Conservation (phyloP, 2,329 filamentous ascomycete species). For the Dactylella cylindrospora region DNA sequence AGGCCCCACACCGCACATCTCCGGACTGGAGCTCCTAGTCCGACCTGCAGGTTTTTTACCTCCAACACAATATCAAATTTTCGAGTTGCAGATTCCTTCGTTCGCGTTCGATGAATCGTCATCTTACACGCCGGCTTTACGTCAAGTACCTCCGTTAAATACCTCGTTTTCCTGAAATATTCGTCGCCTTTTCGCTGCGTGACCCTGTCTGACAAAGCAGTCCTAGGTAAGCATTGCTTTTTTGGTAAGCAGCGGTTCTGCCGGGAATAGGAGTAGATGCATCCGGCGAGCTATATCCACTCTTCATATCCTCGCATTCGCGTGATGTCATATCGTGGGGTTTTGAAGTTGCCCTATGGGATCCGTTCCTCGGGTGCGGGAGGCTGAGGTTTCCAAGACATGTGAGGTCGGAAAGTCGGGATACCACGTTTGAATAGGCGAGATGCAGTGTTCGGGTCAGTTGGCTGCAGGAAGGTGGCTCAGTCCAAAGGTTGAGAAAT, state of each 20-base stretch:
- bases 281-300: too few relatives aligned
- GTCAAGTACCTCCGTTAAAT: slow-evolving; percentile 21
- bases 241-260: slow-evolving; percentile 28
- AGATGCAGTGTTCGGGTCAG: slow-evolving; percentile 21
- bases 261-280: slow-evolving; percentile 26
- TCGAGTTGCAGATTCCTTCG: slow-evolving; percentile 1
- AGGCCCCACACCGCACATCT: slow-evolving; percentile 34
- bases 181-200: background rate
- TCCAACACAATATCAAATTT: slow-evolving; percentile 36
- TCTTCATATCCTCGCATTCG: background rate
- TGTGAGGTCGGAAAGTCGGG: slow-evolving; percentile 21
- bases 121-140: slow-evolving; percentile 20
- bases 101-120: slow-evolving; percentile 24
- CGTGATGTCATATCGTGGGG: slow-evolving; percentile 34
- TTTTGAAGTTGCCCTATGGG: too few relatives aligned
- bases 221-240: slow-evolving; percentile 10
- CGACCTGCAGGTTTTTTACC: slow-evolving; percentile 12
- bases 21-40: slow-evolving; percentile 39
- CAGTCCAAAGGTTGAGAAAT: too few relatives aligned
- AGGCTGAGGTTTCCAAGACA: background rate
- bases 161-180: slow-evolving; percentile 24
- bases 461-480: too few relatives aligned
- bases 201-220: slow-evolving; percentile 29
- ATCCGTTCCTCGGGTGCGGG: slow-evolving; percentile 15
- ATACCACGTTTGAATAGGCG: slow-evolving; percentile 18